These are phyloP conservation scores for Colletotrichum echinochloae DNA, from an alignment of 2,329 filamentous ascomycete species.

Conservation along the genomic window DNA sequence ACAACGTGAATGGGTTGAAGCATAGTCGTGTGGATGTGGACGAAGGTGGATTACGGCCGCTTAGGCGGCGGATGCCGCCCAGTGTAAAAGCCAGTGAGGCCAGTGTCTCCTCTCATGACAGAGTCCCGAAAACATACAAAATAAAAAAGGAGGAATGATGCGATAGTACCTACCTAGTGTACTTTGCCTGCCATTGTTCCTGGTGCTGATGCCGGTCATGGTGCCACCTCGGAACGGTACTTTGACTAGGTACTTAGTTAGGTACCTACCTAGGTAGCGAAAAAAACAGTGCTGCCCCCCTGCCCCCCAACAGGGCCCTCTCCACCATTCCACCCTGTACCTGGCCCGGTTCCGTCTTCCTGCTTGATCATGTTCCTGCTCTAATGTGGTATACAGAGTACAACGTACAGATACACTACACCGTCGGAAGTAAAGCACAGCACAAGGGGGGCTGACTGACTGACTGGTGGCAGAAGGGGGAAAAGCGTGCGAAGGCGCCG, in stretches of 20 bases:
- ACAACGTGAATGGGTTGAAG: neutral
- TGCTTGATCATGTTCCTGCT: slow-evolving; percentile 17
- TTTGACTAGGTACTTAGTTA: too few relatives aligned
- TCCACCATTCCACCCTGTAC: neutral
- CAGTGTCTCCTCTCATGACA: slow-evolving; percentile 1
- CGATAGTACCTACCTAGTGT: neutral
- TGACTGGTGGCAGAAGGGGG: neutral
- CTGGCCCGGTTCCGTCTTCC: slow-evolving; percentile 6
- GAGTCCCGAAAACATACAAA: neutral
- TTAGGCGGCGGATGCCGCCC: neutral
- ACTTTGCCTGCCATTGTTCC: neutral
- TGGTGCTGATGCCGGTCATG: neutral
- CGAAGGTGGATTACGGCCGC: neutral
- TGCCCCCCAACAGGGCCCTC: too few relatives aligned
- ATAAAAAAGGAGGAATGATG: neutral
- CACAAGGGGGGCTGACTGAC: neutral
- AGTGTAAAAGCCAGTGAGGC: neutral
- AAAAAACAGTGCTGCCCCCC: neutral
- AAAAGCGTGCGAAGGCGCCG: slow-evolving; percentile 22
- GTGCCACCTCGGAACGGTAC: neutral
- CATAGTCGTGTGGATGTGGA: slow-evolving; percentile 8
- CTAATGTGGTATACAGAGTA: neutral
- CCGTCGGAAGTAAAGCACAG: neutral
- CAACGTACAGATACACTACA: too few relatives aligned
- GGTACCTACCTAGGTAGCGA: slow-evolving; percentile 11